Evolutionary conservation across 2,329 filamentous ascomycete genomes (phyloP).

Genomic region (Penicillium nordicum): DNA sequence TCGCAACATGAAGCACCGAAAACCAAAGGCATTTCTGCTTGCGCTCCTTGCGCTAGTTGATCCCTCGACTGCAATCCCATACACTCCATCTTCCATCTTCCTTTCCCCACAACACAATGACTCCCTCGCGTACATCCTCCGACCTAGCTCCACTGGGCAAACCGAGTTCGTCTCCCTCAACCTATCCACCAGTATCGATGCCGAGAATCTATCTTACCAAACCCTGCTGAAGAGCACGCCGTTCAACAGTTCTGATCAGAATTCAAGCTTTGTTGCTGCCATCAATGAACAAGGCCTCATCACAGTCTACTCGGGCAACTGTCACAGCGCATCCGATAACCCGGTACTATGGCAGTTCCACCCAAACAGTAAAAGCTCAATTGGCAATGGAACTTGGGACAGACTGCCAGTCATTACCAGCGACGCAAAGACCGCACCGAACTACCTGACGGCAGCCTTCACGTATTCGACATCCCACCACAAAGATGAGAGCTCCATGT

Average conservation of each 20-base stretch:
- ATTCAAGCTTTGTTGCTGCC: conserved; percentile 66
- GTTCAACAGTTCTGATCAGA: conserved; percentile 40
- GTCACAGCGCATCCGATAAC: conserved; percentile 51
- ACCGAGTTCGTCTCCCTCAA: conserved; percentile 63
- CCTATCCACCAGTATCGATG: conserved; percentile 56
- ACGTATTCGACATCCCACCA: conserved; percentile 59
- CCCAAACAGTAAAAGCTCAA: conserved; percentile 42
- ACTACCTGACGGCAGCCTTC: conserved; percentile 59
- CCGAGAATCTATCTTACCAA: conserved; percentile 41
- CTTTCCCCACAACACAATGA: conserved; percentile 50
- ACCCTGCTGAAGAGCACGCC: conserved; percentile 29
- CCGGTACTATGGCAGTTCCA: conserved; percentile 67
- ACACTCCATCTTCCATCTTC: conserved; percentile 72
- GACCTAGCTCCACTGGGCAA: conserved; percentile 48
- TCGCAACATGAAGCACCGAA: conserved; percentile 18
- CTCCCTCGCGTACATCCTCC: conserved; percentile 67
- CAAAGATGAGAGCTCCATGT: conserved; percentile 52
- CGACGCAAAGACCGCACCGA: conserved; percentile 44
- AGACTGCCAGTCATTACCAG: conserved; percentile 39
- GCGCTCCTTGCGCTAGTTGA: conserved; percentile 21
- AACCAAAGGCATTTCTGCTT: conserved; percentile 9
- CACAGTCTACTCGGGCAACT: conserved; percentile 71
- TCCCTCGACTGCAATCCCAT: conserved; percentile 57
- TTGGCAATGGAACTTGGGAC: conserved; percentile 56
- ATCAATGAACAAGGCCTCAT: conserved; percentile 67